Base-by-base conservation (phyloP, 2,329 filamentous ascomycete species). In the Tolypocladium amazonense region DNA sequence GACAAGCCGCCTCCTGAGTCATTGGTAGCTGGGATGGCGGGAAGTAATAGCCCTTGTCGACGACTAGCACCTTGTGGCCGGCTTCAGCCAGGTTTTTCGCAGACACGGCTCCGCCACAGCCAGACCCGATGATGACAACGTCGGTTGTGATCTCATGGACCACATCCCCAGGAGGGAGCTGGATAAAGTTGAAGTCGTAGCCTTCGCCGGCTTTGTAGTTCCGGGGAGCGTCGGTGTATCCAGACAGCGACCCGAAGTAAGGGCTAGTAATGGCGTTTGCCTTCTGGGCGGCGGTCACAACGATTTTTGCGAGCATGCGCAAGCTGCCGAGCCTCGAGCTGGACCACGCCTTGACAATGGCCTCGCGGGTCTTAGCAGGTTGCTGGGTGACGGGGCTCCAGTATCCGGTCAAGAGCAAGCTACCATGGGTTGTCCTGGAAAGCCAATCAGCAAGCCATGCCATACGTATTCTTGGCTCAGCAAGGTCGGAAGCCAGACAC, bases 41-140 rank as follows among this genome's bases (percentile, higher is more conserved):
- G 75, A 88, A 93, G 69, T 94, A 83, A 70, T 92, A 91, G 1
- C 83, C 84, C 70, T 94, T 94, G 65, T 95, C 91, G 3, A 91
- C 86, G 0, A 97, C 89, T 4, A 96, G 71, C 35, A 96, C 90
- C 25, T 79, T 78, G 63, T 89, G 79, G 4, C 89, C 90, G 1
- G 87, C 88, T 72, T 92, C 87, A 12, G 92, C 84, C 1, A 96
- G 76, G 57, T 89, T 88, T 72, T 92, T 92, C 30, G 92, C 92
- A 41, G 82, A 84, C 0, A 96, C 91, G 12, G 81, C 90, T 47
- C 89, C 92, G 63, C 92, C 92, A 66, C 90, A 95, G 35, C 92
- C 92, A 43, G 89, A 94, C 2, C 92, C 92, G 25, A 97, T 81
- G 60, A 97, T 86, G 47, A 96, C 84, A 0, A 96, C 85, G 71